A percentile compares a stretch with the other conserved stretches of the same genome.
These are phyloP conservation scores for Pelargonium fulgidum DNA, from an alignment of 441 rosid species.

Conservation along the genomic window DNA sequence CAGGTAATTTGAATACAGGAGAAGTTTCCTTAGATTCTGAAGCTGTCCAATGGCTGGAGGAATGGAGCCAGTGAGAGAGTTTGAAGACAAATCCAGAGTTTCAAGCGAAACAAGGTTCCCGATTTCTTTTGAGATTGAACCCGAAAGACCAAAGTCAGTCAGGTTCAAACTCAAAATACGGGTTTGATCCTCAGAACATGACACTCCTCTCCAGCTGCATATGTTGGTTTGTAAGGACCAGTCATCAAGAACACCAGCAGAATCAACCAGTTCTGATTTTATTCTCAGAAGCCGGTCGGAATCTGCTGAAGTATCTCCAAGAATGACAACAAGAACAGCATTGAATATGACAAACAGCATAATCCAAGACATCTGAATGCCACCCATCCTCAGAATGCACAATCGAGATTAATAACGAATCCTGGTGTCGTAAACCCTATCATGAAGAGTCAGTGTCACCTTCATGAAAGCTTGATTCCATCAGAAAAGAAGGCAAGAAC, in stretches of 20 bases:
- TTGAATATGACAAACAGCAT: conserved; percentile 26
- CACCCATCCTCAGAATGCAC: conserved; percentile 31
- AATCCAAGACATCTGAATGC: conserved; percentile 23
- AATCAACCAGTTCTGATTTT: conserved; percentile 48
- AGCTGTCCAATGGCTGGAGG: conserved; percentile 68
- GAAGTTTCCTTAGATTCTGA: conserved; percentile 48
- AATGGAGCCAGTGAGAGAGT: conserved; percentile 48
- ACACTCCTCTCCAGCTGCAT: conserved; percentile 67
- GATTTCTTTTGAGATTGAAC: conserved; percentile 44
- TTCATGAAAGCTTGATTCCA: conserved; percentile 19
- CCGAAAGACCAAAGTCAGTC: conserved; percentile 49
- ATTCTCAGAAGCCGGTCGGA: conserved; percentile 51
- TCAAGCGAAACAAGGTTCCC: conserved; percentile 44
- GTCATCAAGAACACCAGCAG: conserved; percentile 39
- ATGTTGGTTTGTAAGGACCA: conserved; percentile 47
- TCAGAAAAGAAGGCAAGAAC: conserved; percentile 12
- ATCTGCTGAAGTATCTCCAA: conserved; percentile 30
- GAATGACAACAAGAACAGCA: conserved; percentile 21
- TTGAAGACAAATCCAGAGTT: conserved; percentile 57
- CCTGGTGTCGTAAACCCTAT: neutral
- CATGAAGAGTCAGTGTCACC: conserved; percentile 16
- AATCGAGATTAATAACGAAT: no score
- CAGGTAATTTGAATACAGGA: conserved; percentile 57
- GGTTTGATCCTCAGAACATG: conserved; percentile 47
- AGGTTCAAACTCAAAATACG: conserved; percentile 51